Percentiles rank a stretch among this genome's conserved stretches.
phyloP scores from a whole-genome alignment of 768 basidiomycete species.

The Lenzites betulinus region DNA sequence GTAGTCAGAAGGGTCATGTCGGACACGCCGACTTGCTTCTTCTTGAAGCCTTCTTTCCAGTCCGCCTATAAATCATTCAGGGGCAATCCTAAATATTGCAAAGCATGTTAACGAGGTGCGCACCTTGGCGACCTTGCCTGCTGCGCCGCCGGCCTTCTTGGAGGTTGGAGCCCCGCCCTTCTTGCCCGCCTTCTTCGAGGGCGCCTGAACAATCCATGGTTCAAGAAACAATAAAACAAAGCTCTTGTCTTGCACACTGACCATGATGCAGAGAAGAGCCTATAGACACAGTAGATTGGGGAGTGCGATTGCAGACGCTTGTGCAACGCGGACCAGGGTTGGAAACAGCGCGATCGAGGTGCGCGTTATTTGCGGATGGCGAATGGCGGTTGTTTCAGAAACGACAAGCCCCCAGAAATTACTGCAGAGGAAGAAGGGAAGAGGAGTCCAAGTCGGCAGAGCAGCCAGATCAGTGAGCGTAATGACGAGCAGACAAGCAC shows the following conservation, averaged over 20 bases:
- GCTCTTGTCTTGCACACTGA: constrained; percentile 16
- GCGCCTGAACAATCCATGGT: constrained; percentile 51
- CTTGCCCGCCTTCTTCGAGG: constrained; percentile 90
- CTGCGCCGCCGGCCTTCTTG: constrained; percentile 58
- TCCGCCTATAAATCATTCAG: constrained; percentile 66
- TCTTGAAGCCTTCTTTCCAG: constrained; percentile 99
- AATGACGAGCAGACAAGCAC: constrained; percentile 1
- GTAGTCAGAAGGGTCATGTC: constrained; percentile 98
- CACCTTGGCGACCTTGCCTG: constrained; percentile 78
- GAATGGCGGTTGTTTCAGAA: background rate
- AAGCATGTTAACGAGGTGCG: background rate
- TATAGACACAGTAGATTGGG: constrained; percentile 2
- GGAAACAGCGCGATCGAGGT: constrained; percentile 10
- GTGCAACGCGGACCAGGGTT: constrained; percentile 18
- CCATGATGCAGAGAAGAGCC: constrained; percentile 14
- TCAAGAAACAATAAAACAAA: constrained; percentile 19
- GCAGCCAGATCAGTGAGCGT: background rate
- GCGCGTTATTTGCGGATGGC: background rate
- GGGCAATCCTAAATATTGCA: background rate
- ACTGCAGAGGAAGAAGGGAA: background rate
- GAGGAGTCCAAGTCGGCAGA: background rate
- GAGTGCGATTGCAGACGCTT: constrained; percentile 10
- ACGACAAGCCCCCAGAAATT: background rate
- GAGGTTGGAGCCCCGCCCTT: constrained; percentile 60
- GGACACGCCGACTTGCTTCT: constrained; percentile 96